phyloP scores from a whole-genome alignment of 352 stramenopile species.

The Globisporangium apiculatum region DNA sequence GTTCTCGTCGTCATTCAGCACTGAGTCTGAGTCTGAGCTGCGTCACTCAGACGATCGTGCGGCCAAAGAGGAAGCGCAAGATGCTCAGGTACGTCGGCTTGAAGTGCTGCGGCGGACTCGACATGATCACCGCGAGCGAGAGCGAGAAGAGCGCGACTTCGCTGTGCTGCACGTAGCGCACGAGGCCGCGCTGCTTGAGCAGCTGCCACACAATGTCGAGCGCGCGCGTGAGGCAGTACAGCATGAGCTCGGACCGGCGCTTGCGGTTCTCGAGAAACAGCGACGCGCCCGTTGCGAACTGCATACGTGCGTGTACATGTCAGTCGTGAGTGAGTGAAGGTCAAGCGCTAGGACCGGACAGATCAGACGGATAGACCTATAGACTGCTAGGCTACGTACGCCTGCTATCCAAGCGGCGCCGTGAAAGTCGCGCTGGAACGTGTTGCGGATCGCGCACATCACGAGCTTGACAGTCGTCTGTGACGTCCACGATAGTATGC shows the following conservation, averaged over 20 bases:
- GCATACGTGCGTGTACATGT: neutral
- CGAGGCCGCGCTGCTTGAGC: constrained; percentile 53
- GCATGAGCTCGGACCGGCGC: constrained; percentile 78
- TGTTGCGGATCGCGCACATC: constrained; percentile 67
- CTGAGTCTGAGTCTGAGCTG: no score
- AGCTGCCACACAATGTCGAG: constrained; percentile 80
- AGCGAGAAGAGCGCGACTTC: constrained; percentile 80
- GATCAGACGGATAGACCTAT: neutral
- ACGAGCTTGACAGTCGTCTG: constrained; percentile 70
- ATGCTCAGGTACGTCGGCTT: constrained; percentile 82
- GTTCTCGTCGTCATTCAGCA: no score
- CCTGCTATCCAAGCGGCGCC: constrained; percentile 39
- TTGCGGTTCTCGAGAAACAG: constrained; percentile 81
- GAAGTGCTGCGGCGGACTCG: constrained; percentile 67
- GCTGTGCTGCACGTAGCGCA: constrained; percentile 69
- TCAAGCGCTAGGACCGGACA: no score
- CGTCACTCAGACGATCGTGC: constrained; percentile 50
- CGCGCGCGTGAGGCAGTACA: constrained; percentile 70
- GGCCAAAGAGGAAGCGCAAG: constrained; percentile 78
- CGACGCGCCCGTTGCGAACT: constrained; percentile 50
- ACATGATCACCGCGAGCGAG: constrained; percentile 83
- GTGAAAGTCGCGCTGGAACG: constrained; percentile 55
- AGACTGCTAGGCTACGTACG: constrained; percentile 22
- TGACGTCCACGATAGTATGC: neutral
- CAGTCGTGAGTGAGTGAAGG: no score